Evolutionary conservation across 179 eudicot genomes (phyloP), one percentile per base, ranked within the genome.

Genomic region (Silene noctiflora): DNA sequence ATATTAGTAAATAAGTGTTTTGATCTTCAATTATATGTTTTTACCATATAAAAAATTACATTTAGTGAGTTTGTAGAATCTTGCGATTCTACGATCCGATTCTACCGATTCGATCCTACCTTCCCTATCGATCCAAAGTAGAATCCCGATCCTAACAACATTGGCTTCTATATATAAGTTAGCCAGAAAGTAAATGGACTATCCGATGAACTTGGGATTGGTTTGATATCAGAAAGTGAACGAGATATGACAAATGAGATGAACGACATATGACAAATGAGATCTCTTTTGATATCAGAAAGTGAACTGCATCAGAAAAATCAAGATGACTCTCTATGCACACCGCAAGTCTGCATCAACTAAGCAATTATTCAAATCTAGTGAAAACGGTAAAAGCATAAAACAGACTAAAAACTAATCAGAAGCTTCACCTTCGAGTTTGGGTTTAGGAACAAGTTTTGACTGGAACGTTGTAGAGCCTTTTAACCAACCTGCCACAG

Each of bases 401-500:
- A 12, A n/a, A 9, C 10, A 22, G 17, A n/a, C 19, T 51, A n/a
- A 72, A 27, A 27, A 16, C 39, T 17, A 63, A 33, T 25, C 19
- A 20, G 19, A 76, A 79, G 80, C 70, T 64, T 82, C 33, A 96
- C 99, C 99, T 90, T 86, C 80, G 83, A 96, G 98, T 80, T 88
- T 91, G 60, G 86, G 77, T 74, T 85, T 82, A 44, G 93, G 85
- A 65, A 91, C 97, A 78, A 96, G 99, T 82, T 82, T 87, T 56
- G 88, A 71, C 70, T 89, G 94, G 82, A 90, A 96, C 20, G 82
- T 81, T 48, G 88, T 81, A 71, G 97, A 67, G 66, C 80, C 85
- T 80, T 91, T 96, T 85, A 93, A 77, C 99, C 98, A 91, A 72
- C 99, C 99, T 25, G 97, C 88, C 74, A 91, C 63, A 79, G 89